phyloP scores from a whole-genome alignment of 129 eudicot species.

The Solidago caesia region DNA sequence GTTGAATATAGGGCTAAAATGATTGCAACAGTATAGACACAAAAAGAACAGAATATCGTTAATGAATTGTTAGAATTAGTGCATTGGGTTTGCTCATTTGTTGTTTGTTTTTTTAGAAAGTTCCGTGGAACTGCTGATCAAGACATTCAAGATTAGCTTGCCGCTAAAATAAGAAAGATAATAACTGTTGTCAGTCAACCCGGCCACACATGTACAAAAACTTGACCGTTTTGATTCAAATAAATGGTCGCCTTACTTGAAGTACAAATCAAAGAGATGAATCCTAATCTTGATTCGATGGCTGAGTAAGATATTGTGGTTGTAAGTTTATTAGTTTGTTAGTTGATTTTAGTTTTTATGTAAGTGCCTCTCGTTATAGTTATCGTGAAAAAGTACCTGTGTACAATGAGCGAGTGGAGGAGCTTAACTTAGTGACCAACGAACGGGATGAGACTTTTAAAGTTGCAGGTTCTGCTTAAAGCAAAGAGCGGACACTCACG shows the following conservation, averaged over 20 bases:
- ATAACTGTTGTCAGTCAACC: no score
- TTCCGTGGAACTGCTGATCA: no score
- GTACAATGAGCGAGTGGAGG: conserved; percentile 86
- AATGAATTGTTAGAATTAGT: no score
- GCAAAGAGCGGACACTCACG: conserved; percentile 46
- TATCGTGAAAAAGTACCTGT: conserved; percentile 67
- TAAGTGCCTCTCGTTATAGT: conserved; percentile 35
- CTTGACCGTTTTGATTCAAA: no score
- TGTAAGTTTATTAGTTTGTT: conserved; percentile 4
- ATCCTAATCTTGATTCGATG: conserved; percentile 94
- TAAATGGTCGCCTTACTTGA: conserved; percentile 81
- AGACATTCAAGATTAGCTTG: no score
- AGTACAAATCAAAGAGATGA: conserved; percentile 95
- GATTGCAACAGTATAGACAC: no score
- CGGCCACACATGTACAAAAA: no score
- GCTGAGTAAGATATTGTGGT: conserved; percentile 62
- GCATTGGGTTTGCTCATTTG: no score
- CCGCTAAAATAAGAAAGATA: no score
- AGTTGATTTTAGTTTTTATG: not conserved
- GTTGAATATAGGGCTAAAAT: no score
- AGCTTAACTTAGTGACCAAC: conserved; percentile 73
- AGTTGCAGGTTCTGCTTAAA: conserved; percentile 54
- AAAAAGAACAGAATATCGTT: no score
- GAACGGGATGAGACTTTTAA: conserved; percentile 79
- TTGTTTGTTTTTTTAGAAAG: no score